phyloP scores from a whole-genome alignment of 805 yeast genomes.

The Groenewaldozyma tartarivorans region DNA sequence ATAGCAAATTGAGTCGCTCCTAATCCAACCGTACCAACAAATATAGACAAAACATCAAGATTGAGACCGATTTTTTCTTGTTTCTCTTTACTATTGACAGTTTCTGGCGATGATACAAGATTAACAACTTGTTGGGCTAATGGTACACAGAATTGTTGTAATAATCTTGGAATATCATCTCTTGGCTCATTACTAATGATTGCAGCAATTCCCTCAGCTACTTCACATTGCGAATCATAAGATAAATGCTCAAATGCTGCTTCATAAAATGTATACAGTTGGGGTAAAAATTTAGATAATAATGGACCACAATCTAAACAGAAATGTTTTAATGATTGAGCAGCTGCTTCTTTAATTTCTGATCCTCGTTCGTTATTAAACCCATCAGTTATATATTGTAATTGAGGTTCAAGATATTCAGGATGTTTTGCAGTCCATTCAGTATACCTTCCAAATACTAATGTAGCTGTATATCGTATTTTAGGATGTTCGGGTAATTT shows the following conservation, averaged over 20 bases:
- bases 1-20: conserved; percentile 37
- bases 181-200: conserved; percentile 52
- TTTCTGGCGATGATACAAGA: conserved; percentile 20
- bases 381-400: conserved; percentile 75
- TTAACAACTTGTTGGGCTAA: conserved; percentile 33
- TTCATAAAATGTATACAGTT: conserved; percentile 64
- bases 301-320: conserved; percentile 79
- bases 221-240: conserved; percentile 59
- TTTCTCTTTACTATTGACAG: conserved; percentile 25
- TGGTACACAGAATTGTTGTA: conserved; percentile 59
- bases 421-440: conserved; percentile 91
- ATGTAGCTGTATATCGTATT: conserved; percentile 83
- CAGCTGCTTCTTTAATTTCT: conserved; percentile 66
- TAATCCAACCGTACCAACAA: conserved; percentile 39
- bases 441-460: conserved; percentile 92
- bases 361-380: conserved; percentile 44
- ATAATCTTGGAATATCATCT: conserved; percentile 42
- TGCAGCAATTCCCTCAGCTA: conserved; percentile 84
- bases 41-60: conserved; percentile 57
- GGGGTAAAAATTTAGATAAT: conserved; percentile 59
- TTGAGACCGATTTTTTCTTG: conserved; percentile 55
- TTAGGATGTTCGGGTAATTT: conserved; percentile 77
- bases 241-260: conserved; percentile 48
- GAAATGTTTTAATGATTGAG: conserved; percentile 88
- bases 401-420: conserved; percentile 67